A percentile compares a stretch with the other conserved stretches of the same genome.
Evolutionary conservation across 345 rosid species (phyloP).

Genomic region (Orychophragmus violaceus): DNA sequence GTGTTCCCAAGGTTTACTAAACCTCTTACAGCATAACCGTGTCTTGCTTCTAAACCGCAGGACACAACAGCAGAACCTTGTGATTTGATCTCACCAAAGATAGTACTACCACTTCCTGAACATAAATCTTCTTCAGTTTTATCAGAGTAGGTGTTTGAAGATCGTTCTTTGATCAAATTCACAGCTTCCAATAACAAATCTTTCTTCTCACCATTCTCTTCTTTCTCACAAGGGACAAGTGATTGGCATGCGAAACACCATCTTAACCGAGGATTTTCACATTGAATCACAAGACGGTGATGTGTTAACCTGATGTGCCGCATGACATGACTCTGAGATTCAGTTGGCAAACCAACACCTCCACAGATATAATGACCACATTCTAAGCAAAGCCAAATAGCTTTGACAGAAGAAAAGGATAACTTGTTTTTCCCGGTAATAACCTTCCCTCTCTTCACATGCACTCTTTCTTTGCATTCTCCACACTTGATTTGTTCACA

Average conservation of each 20-base stretch:
- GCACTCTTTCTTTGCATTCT: conserved; percentile 56
- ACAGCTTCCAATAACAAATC: conserved; percentile 45
- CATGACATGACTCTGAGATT: conserved; percentile 63
- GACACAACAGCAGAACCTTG: conserved; percentile 18
- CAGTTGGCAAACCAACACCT: conserved; percentile 76
- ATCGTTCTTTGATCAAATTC: conserved; percentile 51
- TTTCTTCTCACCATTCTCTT: conserved; percentile 47
- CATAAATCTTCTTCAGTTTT: neutral
- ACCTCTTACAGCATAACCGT: conserved; percentile 59
- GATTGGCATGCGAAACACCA: conserved; percentile 75
- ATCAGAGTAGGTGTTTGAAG: neutral
- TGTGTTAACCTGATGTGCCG: conserved; percentile 54
- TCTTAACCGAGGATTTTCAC: conserved; percentile 68
- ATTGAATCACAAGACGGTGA: conserved; percentile 69
- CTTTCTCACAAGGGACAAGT: conserved; percentile 64
- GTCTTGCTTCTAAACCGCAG: conserved; percentile 10
- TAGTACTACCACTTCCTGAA: conserved; percentile 49
- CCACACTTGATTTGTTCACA: conserved; percentile 47
- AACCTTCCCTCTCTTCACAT: conserved; percentile 24
- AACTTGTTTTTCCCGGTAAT: conserved; percentile 42
- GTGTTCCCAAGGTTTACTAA: conserved; percentile 91
- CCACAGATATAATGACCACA: conserved; percentile 88
- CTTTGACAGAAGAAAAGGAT: conserved; percentile 38
- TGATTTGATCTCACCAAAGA: conserved; percentile 33
- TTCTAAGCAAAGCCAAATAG: conserved; percentile 84